A percentile compares a stretch with the other conserved stretches of the same genome.
phyloP scores from a whole-genome alignment of 805 yeast species.

The Saccharomycopsis babjevae region DNA sequence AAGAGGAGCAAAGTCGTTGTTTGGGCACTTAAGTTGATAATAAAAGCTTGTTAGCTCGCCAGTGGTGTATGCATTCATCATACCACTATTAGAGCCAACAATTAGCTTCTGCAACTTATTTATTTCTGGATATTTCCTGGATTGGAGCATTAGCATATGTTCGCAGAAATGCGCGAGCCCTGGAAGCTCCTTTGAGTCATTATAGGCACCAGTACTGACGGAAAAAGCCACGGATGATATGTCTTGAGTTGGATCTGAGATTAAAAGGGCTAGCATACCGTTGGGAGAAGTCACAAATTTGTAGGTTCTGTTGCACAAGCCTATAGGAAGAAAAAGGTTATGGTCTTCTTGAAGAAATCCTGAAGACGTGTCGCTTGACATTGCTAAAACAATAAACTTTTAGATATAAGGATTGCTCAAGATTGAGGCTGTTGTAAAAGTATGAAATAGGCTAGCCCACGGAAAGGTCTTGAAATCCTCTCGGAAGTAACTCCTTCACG shows the following conservation, averaged over 20 bases:
- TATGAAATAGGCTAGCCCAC: no score
- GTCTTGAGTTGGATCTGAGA: constrained; percentile 65
- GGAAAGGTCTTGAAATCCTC: no score
- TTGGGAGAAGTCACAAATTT: constrained; percentile 47
- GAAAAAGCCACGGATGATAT: constrained; percentile 61
- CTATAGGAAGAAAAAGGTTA: constrained; percentile 4
- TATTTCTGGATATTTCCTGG: constrained; percentile 42
- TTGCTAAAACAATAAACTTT: no score
- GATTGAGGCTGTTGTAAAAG: no score
- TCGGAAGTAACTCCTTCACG: no score
- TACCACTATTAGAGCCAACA: constrained; percentile 39
- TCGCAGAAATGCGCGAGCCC: constrained; percentile 92
- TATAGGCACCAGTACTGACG: constrained; percentile 71
- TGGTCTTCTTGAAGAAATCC: not conserved
- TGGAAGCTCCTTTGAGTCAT: constrained; percentile 57
- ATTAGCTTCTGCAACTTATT: constrained; percentile 36
- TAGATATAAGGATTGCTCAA: no score
- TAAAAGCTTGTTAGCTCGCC: constrained; percentile 57
- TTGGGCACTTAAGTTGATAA: constrained; percentile 44
- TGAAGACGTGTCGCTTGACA: not conserved
- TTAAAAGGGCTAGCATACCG: constrained; percentile 55
- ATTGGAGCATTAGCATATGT: constrained; percentile 54
- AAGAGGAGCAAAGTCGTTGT: constrained; percentile 14
- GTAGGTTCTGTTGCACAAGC: constrained; percentile 20
- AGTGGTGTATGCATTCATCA: constrained; percentile 57